Evolutionary conservation across 805 yeast genomes (phyloP), one percentile per base, ranked within the genome.

Genomic region (Barnettozyma pratensis): DNA sequence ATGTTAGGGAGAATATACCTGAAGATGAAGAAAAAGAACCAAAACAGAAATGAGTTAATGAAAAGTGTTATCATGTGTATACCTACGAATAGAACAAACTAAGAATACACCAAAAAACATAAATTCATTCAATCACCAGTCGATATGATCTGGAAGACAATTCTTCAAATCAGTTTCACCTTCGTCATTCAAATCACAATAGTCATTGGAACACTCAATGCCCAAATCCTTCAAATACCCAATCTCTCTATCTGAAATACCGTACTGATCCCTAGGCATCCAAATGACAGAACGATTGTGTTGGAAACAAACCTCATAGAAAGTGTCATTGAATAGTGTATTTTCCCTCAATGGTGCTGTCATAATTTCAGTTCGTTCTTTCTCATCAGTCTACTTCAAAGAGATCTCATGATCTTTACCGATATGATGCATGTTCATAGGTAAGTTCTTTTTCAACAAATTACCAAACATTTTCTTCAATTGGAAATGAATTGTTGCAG

Each of bases 401-500:
- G 27, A 11, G 27, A 7, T 36, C 19, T 34, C 9, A 2, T 14
- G 19, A 27, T 19, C 19, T 19, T 30, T 37, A 29, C 7, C 7
- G 2, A 12, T 19, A 30, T 38, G 12, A 36, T 48, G 47, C 32
- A 51, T 39, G 12, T 48, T 54, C 47, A 62, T 47, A 27, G 83
- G 81, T 26, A 74, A 54, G 44, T 67, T 63, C 10, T 63, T 59
- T 3, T 38, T 39, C 35, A 70, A 57, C 44, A 70, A 53, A 4
- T 61, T 66, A 3, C 63, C 62, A 49, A 67, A 81, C 39, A 74
- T 61, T 37, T 60, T 64, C 43, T 76, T 74, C 8, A 86, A 69
- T 6, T 75, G 71, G 39, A 72, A 60, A 53, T 90, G 90, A 1
- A 75, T 77, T 34, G 78, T 72, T 4, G 81, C 65, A 0, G 96